These are phyloP conservation scores for Diospyros kaki DNA, from an alignment of 148 eudicot species.

Conservation along the genomic window DNA sequence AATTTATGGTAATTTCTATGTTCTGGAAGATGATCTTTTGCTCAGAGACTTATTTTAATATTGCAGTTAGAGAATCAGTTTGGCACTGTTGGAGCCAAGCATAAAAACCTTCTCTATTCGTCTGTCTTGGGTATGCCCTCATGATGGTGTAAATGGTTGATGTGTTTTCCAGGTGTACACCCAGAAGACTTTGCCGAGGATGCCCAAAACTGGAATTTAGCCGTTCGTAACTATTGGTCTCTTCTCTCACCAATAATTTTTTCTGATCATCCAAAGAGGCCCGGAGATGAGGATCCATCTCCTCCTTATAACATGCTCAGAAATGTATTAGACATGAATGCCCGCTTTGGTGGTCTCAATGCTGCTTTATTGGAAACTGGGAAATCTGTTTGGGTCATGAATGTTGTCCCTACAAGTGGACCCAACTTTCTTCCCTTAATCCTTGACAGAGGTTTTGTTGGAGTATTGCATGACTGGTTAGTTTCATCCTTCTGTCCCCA, in stretches of 20 bases:
- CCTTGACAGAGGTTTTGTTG: slow-evolving; percentile 76
- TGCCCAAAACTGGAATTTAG: slow-evolving; percentile 52
- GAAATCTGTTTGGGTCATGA: slow-evolving; percentile 96
- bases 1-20: slow-evolving; percentile 51
- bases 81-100: neutral
- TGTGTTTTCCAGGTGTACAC: slow-evolving; percentile 39
- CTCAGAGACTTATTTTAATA: neutral
- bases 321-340: slow-evolving; percentile 93
- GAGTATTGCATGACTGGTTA: slow-evolving; percentile 91
- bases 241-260: slow-evolving; percentile 85
- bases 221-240: slow-evolving; percentile 80
- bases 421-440: slow-evolving; percentile 71
- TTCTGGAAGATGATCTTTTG: neutral
- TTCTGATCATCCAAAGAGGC: slow-evolving; percentile 96
- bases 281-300: slow-evolving; percentile 94
- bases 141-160: neutral
- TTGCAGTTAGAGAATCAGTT: neutral
- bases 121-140: neutral
- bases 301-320: slow-evolving; percentile 95
- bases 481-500: slow-evolving; percentile 9
- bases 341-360: slow-evolving; percentile 81
- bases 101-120: neutral
- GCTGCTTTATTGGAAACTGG: slow-evolving; percentile 67
- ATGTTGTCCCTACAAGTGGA: slow-evolving; percentile 75
- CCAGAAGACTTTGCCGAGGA: slow-evolving; percentile 70